Conservation (phyloP, 495 filamentous ascomycete species). For the Podospora pseudocomata region DNA sequence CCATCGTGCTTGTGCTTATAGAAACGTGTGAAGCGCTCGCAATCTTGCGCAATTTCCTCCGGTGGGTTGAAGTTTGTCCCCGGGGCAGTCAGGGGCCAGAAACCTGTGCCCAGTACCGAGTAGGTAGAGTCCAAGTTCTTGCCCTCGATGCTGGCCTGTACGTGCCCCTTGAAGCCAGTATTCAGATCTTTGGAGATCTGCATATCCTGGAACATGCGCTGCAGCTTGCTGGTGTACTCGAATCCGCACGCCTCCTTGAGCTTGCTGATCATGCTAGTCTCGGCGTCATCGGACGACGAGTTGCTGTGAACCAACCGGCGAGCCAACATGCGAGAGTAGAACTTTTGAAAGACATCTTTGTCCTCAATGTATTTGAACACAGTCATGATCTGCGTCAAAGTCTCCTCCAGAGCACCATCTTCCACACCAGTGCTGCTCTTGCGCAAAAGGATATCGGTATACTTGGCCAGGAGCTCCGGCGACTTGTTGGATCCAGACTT, state of each 20-base stretch:
- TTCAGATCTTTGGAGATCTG: slow-evolving; percentile 98
- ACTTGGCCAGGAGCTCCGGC: slow-evolving; percentile 90
- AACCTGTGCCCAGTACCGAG: slow-evolving; percentile 89
- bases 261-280: slow-evolving; percentile 99
- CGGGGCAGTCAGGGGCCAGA: slow-evolving; percentile 91
- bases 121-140: slow-evolving; percentile 67
- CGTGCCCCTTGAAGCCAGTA: slow-evolving; percentile 64
- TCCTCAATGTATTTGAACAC: slow-evolving; percentile 99
- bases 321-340: slow-evolving; percentile 95
- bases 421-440: slow-evolving; percentile 89
- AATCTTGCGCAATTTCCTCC: slow-evolving; percentile 75
- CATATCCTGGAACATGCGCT: slow-evolving; percentile 99
- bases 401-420: slow-evolving; percentile 87
- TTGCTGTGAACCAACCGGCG: slow-evolving; percentile 91
- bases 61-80: slow-evolving; percentile 83
- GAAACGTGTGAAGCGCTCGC: slow-evolving; percentile 83
- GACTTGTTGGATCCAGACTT: slow-evolving; percentile 87
- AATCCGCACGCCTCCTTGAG: slow-evolving; percentile 98
- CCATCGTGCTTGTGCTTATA: slow-evolving; percentile 96
- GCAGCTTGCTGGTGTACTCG: slow-evolving; percentile 98
- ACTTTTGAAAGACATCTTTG: slow-evolving; percentile 99
- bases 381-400: slow-evolving; percentile 94
- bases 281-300: slow-evolving; percentile 93
- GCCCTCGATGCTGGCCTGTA: slow-evolving; percentile 44
- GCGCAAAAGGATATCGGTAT: slow-evolving; percentile 89